Base-by-base conservation (phyloP, 495 filamentous ascomycete genomes). In the Staphylotrichum tortipilum region DNA sequence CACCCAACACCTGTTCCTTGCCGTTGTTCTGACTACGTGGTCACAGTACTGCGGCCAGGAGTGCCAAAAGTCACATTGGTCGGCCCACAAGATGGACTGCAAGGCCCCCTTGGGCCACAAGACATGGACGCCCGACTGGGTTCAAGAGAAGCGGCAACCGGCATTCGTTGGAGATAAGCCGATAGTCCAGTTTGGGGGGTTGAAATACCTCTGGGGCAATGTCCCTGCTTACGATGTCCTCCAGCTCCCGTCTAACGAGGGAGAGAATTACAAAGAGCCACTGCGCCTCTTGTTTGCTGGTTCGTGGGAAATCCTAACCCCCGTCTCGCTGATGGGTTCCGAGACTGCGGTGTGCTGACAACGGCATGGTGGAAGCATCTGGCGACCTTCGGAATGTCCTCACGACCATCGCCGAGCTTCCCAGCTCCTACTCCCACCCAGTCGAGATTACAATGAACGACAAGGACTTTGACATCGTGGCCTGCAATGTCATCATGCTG, bases 351-450 rank as follows among this genome's bases (percentile, higher is more conserved):
- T 5, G 10, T 28, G 10, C 26, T 28, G 26, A 28, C 26, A 17
- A 26, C n/a, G 21, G 11, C 3, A 71, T 8, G 61, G 60, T 28
- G 11, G 68, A 36, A 71, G 75, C 71, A 2, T 75, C 72, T 2
- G 73, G 73, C 35, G 72, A 79, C 47, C 41, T 72, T 11, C 58
- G 73, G 15, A 72, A 76, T 54, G 46, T 71, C 9, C 47, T 75
- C 38, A 64, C 64, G 50, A 70, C 74, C 0, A 45, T 78, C 19
- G 42, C 48, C 10, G 19, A 51, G 0, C 52, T 78, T 15, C 68
- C 68, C 0, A 45, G n/a, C 2, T 47, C 15, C 2, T 72, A 66
- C 43, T 52, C 23, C 6, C 31, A 53, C 0, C 15, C 47, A 0
- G 44, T 68, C 37, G 30, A 56, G 3, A 51, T 71, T 0, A 54